Evolutionary conservation across 192 early-diverging fungal species (phyloP), one percentile per base, ranked within the genome.

Genomic region (Backusella liffmaniae): DNA sequence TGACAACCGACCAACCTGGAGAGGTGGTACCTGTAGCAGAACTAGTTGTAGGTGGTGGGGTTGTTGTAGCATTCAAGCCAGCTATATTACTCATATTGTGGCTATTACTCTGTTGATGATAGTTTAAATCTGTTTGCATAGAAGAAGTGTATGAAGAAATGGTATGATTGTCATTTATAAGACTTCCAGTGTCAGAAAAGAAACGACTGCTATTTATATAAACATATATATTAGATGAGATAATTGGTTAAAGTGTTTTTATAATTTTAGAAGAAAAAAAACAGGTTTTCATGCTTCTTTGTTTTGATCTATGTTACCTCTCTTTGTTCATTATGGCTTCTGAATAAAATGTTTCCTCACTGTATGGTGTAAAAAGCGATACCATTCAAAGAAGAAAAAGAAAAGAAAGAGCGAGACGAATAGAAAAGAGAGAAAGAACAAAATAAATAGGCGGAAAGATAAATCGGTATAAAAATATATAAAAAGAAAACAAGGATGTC

Each of bases 241-340:
- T 62, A 62, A 62, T 62, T 62, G 26, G 56, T 62, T 62, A 29
- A 29, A 29, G 56, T n/a, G 46, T n/a, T 49, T 62, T 12, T 62
- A 29, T 62, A 62, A 62, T 62, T 62, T 62, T 62, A 62, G 56
- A 53, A 53, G 18, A 62, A 62, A 62, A 62, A 62, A 62, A 62
- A 62, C 56, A 23, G 56, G 56, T 62, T 62, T 62, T 29, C 26
- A 0, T 62, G 56, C 56, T 29, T 62, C 12, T 62, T 62, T 62
- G 56, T 62, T 62, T 62, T 62, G 21, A 62, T 26, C 56, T 29
- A 29, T 62, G 10, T 62, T 62, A 62, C 56, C 56, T 62, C 21
- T 62, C 56, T 62, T 62, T 62, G 56, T 62, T 62, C 56, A 62
- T 62, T 62, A 62, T 26, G 9, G 26, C 12, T 23, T 62, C 56